These are phyloP conservation scores for Dryas alaskensis DNA, from an alignment of 306 rosid species.

Conservation along the genomic window DNA sequence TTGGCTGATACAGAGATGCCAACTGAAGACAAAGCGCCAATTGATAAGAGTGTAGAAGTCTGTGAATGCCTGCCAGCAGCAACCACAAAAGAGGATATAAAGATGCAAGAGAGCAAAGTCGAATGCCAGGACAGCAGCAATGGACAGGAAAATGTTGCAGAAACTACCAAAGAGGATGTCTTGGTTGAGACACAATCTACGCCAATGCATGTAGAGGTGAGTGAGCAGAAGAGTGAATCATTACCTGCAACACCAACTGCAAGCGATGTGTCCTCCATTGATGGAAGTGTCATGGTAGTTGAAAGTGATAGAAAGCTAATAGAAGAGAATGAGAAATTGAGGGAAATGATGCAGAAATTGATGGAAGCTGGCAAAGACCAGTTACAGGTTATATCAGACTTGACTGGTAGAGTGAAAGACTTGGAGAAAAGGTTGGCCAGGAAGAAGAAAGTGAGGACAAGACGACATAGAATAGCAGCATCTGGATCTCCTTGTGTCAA, in stretches of 20 bases:
- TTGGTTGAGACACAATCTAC: background rate
- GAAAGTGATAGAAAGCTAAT: slow-evolving; percentile 25
- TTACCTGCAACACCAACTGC: background rate
- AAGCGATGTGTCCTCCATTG: background rate
- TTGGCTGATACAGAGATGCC: background rate
- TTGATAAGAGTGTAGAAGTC: background rate
- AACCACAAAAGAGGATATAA: background rate
- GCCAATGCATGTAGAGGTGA: background rate
- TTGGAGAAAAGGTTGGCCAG: slow-evolving; percentile 63
- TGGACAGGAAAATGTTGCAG: background rate
- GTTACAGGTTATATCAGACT: slow-evolving; percentile 45
- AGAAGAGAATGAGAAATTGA: slow-evolving; percentile 57
- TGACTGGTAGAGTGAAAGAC: slow-evolving; percentile 59
- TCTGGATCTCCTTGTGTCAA: slow-evolving; percentile 21
- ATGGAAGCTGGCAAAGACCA: slow-evolving; percentile 66
- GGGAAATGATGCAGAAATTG: slow-evolving; percentile 55
- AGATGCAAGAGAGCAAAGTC: background rate
- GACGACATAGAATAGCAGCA: slow-evolving; percentile 13
- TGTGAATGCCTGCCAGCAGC: background rate
- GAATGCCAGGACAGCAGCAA: background rate
- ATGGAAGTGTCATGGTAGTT: background rate
- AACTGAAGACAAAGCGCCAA: background rate
- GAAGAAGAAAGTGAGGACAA: slow-evolving; percentile 40
- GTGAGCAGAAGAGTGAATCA: slow-evolving; percentile 9
- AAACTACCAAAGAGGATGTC: background rate